These are phyloP conservation scores for Globisporangium viniferum DNA, from an alignment of 352 stramenopile genomes.

Conservation along the genomic window DNA sequence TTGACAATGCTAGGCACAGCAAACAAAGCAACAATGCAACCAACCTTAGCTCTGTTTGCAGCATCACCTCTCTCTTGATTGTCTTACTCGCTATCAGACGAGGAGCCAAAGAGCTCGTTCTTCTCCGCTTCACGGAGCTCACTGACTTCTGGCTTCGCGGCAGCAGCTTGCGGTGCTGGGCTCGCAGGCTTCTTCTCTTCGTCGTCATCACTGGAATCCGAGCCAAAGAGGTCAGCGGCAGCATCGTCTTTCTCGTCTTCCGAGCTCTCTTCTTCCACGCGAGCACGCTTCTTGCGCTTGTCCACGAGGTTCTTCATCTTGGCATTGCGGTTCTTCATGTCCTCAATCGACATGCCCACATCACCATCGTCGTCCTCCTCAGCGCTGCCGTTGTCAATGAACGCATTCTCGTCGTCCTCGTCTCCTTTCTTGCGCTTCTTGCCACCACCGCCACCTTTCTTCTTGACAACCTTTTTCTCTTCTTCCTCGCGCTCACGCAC, in stretches of 20 bases:
- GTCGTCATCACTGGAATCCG: slow-evolving; percentile 67
- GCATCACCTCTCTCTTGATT: background rate
- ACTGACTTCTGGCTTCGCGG: slow-evolving; percentile 8
- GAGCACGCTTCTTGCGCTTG: slow-evolving; percentile 78
- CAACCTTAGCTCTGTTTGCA: too few species aligned
- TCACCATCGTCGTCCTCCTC: slow-evolving; percentile 60
- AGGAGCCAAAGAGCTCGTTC: slow-evolving; percentile 84
- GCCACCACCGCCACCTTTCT: slow-evolving; percentile 33
- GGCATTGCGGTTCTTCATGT: slow-evolving; percentile 88
- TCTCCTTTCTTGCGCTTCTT: slow-evolving; percentile 75
- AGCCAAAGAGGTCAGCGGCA: slow-evolving; percentile 71
- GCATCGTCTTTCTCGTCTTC: slow-evolving; percentile 61
- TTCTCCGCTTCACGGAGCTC: slow-evolving; percentile 59
- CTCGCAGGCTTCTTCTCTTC: slow-evolving; percentile 8
- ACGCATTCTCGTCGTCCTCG: slow-evolving; percentile 33
- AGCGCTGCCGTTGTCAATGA: slow-evolving; percentile 20
- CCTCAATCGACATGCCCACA: slow-evolving; percentile 77
- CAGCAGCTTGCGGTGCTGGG: background rate
- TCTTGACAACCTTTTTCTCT: slow-evolving; percentile 76
- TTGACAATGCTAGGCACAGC: background rate
- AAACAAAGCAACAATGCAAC: too few species aligned
- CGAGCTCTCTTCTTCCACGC: slow-evolving; percentile 43
- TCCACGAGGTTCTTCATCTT: slow-evolving; percentile 86
- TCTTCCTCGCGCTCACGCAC: slow-evolving; percentile 81
- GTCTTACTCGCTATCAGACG: slow-evolving; percentile 71